Evolutionary conservation across 2,329 filamentous ascomycete genomes (phyloP), one percentile per base, ranked within the genome.

Genomic region (Aphanocladium album): DNA sequence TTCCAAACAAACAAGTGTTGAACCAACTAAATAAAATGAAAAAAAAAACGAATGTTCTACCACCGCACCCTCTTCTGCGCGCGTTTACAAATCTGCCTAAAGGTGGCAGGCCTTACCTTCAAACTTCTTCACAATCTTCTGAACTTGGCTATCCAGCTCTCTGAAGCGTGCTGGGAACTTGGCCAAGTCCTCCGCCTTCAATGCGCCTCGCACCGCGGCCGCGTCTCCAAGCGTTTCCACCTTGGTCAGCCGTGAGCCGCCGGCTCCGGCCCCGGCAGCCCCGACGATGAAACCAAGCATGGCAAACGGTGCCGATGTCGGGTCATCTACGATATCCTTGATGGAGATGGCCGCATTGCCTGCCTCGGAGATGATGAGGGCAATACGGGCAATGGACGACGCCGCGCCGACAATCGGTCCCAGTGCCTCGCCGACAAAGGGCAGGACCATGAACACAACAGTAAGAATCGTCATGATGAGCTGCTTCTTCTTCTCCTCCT

Each of bases 361-460:
- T 0, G 61, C 65, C 43, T 66, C 64, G 2, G 62, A 64, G 12
- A 67, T 51, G 1, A 70, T 64, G 1, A 64, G 33, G 1, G 63
- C 63, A 2, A 55, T 57, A 2, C 55, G 27, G 3, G 46, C 46
- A 12, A 49, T 27, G 3, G 9, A 17, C 4, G 17, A 3, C 9
- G 46, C 46, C 9, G 46, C 23, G 4, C 5, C 21, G 11, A 5
- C 46, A 17, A 49, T 6, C n/a, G 46, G 4, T 6, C 21, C 21
- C 4, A 27, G 6, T 3, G 23, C 46, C 19, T 25, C 17, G 19
- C 46, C 46, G 21, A 21, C 21, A 27, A 49, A 78, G 16, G 80
- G 80, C 19, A 82, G 70, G 17, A 82, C 70, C 33, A 79, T 76
- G 60, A 83, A 72, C 52, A 77, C 47, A 59, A 80, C 78, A 62